Percentiles rank a stretch among this genome's conserved stretches.
phyloP scores from a whole-genome alignment of 805 yeast species.

The Candida stauntonica region DNA sequence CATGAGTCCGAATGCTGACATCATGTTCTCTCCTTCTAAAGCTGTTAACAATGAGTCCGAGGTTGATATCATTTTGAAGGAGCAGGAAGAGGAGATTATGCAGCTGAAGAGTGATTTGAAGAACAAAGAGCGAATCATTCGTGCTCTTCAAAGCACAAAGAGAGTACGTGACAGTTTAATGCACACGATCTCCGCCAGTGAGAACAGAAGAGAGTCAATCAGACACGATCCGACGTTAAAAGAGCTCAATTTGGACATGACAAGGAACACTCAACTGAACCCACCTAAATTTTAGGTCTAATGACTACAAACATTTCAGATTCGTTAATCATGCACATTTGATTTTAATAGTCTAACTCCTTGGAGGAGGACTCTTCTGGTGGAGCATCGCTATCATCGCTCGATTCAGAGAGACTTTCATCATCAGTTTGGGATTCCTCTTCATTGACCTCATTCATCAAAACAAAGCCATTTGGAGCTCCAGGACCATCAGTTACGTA shows the following conservation, averaged over 20 bases:
- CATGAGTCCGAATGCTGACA: neutral
- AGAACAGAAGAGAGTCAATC: slow-evolving; percentile 21
- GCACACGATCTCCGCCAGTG: slow-evolving; percentile 20
- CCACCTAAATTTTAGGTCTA: slow-evolving; percentile 7
- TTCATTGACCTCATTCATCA: neutral
- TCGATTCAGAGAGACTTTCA: neutral
- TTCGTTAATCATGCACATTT: no score
- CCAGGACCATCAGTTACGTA: slow-evolving; percentile 8
- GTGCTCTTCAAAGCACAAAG: slow-evolving; percentile 63
- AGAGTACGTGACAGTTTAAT: slow-evolving; percentile 44
- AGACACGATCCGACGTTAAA: slow-evolving; percentile 17
- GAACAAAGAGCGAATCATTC: slow-evolving; percentile 76
- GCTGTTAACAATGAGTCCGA: slow-evolving; percentile 15
- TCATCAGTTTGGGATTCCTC: neutral
- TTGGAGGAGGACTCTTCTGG: slow-evolving; percentile 14
- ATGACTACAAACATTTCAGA: neutral
- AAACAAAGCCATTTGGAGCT: slow-evolving; percentile 3
- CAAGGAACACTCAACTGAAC: slow-evolving; percentile 4
- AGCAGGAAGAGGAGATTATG: slow-evolving; percentile 63
- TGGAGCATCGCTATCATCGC: slow-evolving; percentile 3
- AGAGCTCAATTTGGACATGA: slow-evolving; percentile 20
- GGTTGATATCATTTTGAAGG: slow-evolving; percentile 37
- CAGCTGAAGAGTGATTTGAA: slow-evolving; percentile 58
- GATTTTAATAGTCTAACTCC: neutral
- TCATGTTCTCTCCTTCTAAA: slow-evolving; percentile 14